phyloP scores from a whole-genome alignment of 192 early-diverging fungal species.

The Rhizophlyctis rosea region DNA sequence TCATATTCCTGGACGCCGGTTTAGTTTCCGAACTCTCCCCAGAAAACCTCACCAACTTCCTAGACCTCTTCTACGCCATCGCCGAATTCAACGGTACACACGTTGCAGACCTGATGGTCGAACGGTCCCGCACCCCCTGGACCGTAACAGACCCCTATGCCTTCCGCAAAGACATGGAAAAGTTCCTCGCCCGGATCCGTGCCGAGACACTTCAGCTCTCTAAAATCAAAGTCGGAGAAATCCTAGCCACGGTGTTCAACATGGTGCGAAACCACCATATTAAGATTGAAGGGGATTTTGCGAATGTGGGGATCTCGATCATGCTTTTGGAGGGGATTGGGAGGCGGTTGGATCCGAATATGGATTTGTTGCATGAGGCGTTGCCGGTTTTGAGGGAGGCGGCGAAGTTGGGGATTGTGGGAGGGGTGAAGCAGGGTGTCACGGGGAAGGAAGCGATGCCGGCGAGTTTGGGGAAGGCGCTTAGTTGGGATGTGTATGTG shows the following conservation, averaged over 20 bases:
- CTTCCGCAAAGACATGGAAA: conserved; percentile 80
- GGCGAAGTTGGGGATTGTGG: background rate
- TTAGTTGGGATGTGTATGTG: conserved; percentile 3
- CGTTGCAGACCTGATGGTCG: conserved; percentile 84
- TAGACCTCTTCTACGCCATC: conserved; percentile 87
- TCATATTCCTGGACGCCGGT: conserved; percentile 90
- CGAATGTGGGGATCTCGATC: conserved; percentile 87
- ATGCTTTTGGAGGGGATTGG: conserved; percentile 95
- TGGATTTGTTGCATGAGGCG: conserved; percentile 79
- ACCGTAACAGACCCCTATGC: conserved; percentile 68
- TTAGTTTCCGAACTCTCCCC: conserved; percentile 76
- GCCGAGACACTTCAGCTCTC: conserved; percentile 62
- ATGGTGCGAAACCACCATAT: conserved; percentile 93
- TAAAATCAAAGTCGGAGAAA: conserved; percentile 74
- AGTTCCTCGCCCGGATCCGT: conserved; percentile 69
- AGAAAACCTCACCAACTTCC: conserved; percentile 76
- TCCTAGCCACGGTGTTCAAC: conserved; percentile 75
- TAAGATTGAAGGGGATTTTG: conserved; percentile 91
- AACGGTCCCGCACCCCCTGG: conserved; percentile 73
- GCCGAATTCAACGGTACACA: conserved; percentile 81
- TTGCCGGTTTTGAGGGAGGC: conserved; percentile 24
- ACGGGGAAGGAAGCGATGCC: background rate
- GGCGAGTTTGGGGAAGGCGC: conserved; percentile 2
- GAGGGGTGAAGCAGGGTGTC: conserved; percentile 9
- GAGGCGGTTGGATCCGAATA: conserved; percentile 79